Base-by-base conservation (phyloP, 2,329 filamentous ascomycete species). In the Aspergillus carbonarius region DNA sequence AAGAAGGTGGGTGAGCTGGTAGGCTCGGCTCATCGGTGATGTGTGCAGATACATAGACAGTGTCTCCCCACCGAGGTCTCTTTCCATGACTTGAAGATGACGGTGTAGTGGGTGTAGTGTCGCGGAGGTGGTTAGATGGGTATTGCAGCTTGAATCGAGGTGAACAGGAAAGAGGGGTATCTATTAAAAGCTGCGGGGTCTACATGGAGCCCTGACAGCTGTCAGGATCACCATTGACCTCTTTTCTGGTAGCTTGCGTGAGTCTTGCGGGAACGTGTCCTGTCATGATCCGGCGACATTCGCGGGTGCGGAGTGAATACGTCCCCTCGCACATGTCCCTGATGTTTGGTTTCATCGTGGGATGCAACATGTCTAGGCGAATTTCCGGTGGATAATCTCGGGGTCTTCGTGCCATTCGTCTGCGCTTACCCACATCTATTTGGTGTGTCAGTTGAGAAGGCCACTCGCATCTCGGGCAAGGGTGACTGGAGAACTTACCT, bases 371-470 rank as follows among this genome's bases (percentile, higher is more conserved):
- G 13, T 52, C 76, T 83, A 97, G 70, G 92, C 93, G 77, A 98
- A 96, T 79, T 96, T 98, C 72, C 92, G 95, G 79, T 98, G 93
- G 73, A 99, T 98, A 70, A 99, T 95, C 73, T 99, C 93, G 17
- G 95, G 95, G 74, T 99, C 96, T 83, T 99, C 95, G 76, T 99
- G 95, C 95, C 95, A 99, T 82, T 99, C 95, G 73, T 98, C 95
- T 74, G 96, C 93, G 78, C 92, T 96, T 72, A 99, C 95, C 92
- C 95, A 98, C 95, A 99, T 99, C 93, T 96, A 74, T 32, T 57
- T n/a, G 34, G 30, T 34, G 32, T 15, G 50, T 64, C 51, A 58
- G 54, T 23, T 32, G 2, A 20, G 18, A 30, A 4, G n/a, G 30
- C 30, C 1, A 32, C 3, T 32, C 30, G 30, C 9, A 32, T 32